A percentile compares a stretch with the other conserved stretches of the same genome.
Conservation (phyloP, 192 early-diverging fungal species). For the Umbelopsis ramanniana region DNA sequence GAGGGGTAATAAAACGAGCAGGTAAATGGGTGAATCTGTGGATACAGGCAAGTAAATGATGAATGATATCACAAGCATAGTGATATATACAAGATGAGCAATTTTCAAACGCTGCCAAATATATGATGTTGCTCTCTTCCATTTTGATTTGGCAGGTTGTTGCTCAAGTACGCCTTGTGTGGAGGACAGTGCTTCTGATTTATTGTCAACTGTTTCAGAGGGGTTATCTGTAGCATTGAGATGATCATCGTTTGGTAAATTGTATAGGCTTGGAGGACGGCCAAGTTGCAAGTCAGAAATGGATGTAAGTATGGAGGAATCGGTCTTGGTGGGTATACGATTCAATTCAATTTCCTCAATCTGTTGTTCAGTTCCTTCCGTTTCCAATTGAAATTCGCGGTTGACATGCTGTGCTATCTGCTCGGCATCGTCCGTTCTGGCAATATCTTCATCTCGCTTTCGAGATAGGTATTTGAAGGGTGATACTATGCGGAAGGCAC, state of each 20-base stretch:
- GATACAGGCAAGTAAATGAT: slow-evolving; percentile 5
- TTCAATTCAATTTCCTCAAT: not conserved
- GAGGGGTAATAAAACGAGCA: not conserved
- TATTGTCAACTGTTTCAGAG: not conserved
- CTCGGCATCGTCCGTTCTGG: not conserved
- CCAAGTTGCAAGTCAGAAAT: no score
- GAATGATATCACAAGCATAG: not conserved
- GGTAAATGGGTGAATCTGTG: slow-evolving; percentile 3
- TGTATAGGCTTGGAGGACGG: not conserved
- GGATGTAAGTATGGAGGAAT: not conserved
- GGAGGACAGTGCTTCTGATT: not conserved
- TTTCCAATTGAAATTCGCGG: slow-evolving; percentile 3
- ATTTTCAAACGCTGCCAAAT: not conserved
- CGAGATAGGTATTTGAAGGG: slow-evolving; percentile 24
- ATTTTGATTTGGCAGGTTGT: not conserved
- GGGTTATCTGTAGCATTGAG: not conserved
- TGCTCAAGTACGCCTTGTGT: not conserved
- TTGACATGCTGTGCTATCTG: slow-evolving; percentile 13
- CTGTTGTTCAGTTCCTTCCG: not conserved
- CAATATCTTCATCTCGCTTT: slow-evolving; percentile 3
- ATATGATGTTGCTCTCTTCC: not conserved
- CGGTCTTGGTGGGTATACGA: not conserved
- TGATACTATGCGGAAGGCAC: slow-evolving; percentile 4
- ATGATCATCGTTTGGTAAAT: not conserved
- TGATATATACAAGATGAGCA: slow-evolving; percentile 4